phyloP scores from a whole-genome alignment of 345 rosid genomes.

The Citrus reticulata region DNA sequence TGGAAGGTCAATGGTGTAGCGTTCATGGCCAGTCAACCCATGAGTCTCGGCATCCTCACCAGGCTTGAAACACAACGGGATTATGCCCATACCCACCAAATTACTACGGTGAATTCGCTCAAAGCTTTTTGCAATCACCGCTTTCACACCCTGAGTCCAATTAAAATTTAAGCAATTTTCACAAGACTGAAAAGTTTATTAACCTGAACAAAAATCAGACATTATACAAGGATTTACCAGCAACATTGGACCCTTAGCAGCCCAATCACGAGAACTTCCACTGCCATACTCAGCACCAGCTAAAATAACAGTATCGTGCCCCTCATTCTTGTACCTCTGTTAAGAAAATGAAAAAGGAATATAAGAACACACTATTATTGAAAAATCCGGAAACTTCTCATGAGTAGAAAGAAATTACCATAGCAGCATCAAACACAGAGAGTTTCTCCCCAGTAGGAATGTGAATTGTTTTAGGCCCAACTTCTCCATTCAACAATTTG shows the following conservation, averaged over 20 bases:
- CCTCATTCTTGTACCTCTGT: slow-evolving; percentile 78
- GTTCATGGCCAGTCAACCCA: slow-evolving; percentile 78
- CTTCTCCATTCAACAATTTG: slow-evolving; percentile 80
- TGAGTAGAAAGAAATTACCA: slow-evolving; percentile 46
- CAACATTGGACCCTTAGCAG: slow-evolving; percentile 95
- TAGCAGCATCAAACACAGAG: slow-evolving; percentile 76
- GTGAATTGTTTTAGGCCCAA: slow-evolving; percentile 84
- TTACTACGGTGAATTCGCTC: slow-evolving; percentile 89
- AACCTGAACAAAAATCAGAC: neutral
- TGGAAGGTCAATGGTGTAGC: slow-evolving; percentile 67
- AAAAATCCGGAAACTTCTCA: neutral
- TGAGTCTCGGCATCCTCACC: slow-evolving; percentile 84
- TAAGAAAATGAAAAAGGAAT: slow-evolving; percentile 6
- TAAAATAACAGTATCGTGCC: slow-evolving; percentile 64
- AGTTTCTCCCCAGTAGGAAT: slow-evolving; percentile 76
- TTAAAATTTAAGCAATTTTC: neutral
- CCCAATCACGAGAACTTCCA: slow-evolving; percentile 99
- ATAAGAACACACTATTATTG: neutral
- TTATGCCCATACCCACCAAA: slow-evolving; percentile 85
- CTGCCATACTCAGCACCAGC: slow-evolving; percentile 95
- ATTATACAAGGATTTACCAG: slow-evolving; percentile 40
- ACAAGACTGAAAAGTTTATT: too few species aligned
- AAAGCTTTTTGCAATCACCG: slow-evolving; percentile 84
- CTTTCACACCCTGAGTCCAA: slow-evolving; percentile 78
- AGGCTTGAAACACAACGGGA: slow-evolving; percentile 77